Evolutionary conservation across 768 basidiomycete species (phyloP).

Genomic region (Chalciporus piperatus): DNA sequence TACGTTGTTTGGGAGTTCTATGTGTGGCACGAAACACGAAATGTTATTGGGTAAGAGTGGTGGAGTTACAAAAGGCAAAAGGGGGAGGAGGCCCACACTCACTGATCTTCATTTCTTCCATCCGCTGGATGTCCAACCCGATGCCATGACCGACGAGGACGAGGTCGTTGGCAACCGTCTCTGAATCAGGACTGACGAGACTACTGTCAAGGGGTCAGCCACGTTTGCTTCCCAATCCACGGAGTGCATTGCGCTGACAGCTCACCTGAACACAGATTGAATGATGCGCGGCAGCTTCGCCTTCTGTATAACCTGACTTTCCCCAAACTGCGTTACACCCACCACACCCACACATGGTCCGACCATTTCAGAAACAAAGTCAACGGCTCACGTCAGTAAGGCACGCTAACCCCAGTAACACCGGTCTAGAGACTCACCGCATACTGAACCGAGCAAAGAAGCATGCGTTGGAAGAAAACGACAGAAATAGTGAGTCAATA

Average conservation of each 20-base stretch:
- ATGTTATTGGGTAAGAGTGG: background rate
- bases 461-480: background rate
- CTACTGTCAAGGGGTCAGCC: constrained; percentile 45
- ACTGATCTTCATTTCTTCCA: constrained; percentile 85
- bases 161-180: constrained; percentile 64
- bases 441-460: constrained; percentile 43
- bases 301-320: constrained; percentile 68
- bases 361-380: background rate
- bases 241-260: background rate
- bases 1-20: constrained; percentile 74
- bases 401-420: background rate
- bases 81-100: constrained; percentile 23
- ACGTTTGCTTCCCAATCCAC: constrained; percentile 1
- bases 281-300: constrained; percentile 68
- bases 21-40: no score
- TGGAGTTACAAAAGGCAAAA: background rate
- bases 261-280: constrained; percentile 69
- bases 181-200: constrained; percentile 73
- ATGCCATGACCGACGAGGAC: constrained; percentile 69
- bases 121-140: constrained; percentile 51
- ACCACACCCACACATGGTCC: background rate
- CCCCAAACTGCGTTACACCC: constrained; percentile 58
- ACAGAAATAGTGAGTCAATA: constrained; percentile 9
- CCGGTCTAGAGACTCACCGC: constrained; percentile 46
- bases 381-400: constrained; percentile 3